A percentile compares a stretch with the other conserved stretches of the same genome.
phyloP scores from a whole-genome alignment of 352 stramenopile species.

The Plasmopara viticola region DNA sequence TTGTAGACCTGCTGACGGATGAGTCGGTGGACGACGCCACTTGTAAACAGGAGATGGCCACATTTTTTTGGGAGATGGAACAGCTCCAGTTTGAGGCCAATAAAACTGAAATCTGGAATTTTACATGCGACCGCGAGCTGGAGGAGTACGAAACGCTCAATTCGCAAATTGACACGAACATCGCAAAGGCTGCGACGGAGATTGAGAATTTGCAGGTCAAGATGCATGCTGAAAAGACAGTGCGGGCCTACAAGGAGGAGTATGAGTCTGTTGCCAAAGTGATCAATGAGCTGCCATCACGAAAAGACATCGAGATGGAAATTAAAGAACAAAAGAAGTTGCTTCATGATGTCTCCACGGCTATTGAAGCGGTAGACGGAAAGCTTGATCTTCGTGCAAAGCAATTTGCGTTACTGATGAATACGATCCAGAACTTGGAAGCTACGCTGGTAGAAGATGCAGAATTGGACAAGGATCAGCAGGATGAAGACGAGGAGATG shows the following conservation, averaged over 20 bases:
- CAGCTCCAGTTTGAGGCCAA: constrained; percentile 79
- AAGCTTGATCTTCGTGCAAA: constrained; percentile 70
- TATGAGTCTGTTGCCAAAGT: constrained; percentile 82
- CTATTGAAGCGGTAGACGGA: constrained; percentile 44
- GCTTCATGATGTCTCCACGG: constrained; percentile 45
- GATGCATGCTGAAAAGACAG: constrained; percentile 64
- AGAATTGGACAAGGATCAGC: constrained; percentile 53
- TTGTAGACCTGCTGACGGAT: constrained; percentile 58
- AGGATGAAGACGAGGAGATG: constrained; percentile 70
- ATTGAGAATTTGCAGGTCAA: constrained; percentile 77
- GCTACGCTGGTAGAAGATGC: constrained; percentile 67
- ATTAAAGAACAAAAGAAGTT: constrained; percentile 55
- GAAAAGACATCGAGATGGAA: constrained; percentile 50
- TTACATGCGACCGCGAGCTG: constrained; percentile 75
- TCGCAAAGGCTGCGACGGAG: constrained; percentile 52
- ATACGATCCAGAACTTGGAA: constrained; percentile 81
- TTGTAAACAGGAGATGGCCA: constrained; percentile 65
- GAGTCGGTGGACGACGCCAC: constrained; percentile 50
- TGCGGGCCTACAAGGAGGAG: constrained; percentile 83
- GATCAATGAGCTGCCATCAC: constrained; percentile 75
- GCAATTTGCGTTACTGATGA: constrained; percentile 76
- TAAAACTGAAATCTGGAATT: constrained; percentile 76
- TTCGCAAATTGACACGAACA: constrained; percentile 68
- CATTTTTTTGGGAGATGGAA: constrained; percentile 82
- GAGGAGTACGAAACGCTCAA: constrained; percentile 79